Conservation (phyloP, 2,329 filamentous ascomycete genomes). For the Gnomoniopsis sp. region DNA sequence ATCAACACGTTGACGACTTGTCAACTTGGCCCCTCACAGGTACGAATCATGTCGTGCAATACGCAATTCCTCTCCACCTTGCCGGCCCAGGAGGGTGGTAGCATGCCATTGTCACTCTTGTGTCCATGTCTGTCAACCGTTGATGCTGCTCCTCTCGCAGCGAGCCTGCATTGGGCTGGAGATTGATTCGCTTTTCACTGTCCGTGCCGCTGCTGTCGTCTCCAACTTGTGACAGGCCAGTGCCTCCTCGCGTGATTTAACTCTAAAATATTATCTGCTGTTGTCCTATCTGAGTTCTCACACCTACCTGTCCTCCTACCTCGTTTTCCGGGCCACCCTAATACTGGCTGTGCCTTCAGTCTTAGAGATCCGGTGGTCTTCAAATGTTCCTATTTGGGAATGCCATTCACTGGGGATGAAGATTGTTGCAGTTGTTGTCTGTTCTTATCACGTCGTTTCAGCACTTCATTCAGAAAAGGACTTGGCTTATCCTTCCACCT, state of each 20-base stretch:
- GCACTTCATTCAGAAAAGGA: conserved; percentile 25
- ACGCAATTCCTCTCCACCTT: conserved; percentile 13
- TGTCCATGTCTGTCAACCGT: conserved; percentile 7
- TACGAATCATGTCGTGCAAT: conserved; percentile 13
- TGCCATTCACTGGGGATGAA: conserved; percentile 29
- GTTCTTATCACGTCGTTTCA: conserved; percentile 20
- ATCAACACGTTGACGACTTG: conserved; percentile 1
- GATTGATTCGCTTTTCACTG: conserved; percentile 12
- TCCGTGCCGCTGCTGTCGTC: conserved; percentile 9
- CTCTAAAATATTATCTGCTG: conserved; percentile 4
- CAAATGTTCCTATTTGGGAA: conserved; percentile 17
- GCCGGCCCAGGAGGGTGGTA: conserved; percentile 16
- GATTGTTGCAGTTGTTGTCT: conserved; percentile 32
- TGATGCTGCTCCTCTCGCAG: conserved; percentile 15
- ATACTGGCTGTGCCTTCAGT: conserved; percentile 17
- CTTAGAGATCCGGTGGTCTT: conserved; percentile 22
- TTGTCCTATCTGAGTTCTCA: conserved; percentile 6
- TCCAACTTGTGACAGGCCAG: conserved; percentile 11
- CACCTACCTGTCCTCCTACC: not conserved
- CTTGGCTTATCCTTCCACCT: conserved; percentile 18
- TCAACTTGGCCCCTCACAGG: conserved; percentile 10
- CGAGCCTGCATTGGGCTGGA: conserved; percentile 13
- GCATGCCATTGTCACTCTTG: conserved; percentile 8
- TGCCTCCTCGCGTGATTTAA: not conserved
- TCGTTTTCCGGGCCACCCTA: not conserved